These are phyloP conservation scores for Venturia effusa DNA, from an alignment of 2,329 filamentous ascomycete species.

Conservation along the genomic window DNA sequence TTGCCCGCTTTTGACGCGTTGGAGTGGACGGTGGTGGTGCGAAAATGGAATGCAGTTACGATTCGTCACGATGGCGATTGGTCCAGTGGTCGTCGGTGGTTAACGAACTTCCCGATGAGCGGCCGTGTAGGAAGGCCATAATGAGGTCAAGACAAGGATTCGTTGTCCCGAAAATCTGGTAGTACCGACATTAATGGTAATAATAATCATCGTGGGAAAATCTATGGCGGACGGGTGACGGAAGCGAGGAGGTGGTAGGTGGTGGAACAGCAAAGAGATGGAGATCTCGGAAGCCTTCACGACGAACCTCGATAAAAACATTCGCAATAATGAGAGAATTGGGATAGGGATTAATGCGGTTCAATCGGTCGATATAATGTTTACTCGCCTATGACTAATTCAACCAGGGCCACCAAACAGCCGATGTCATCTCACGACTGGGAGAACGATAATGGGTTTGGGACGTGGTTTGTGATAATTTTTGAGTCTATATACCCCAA, in stretches of 20 bases:
- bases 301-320: not conserved
- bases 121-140: not conserved
- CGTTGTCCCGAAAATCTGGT: not conserved
- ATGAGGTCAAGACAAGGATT: not conserved
- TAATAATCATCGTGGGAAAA: not conserved
- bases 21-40: not conserved
- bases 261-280: not conserved
- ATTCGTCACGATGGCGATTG: not conserved
- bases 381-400: not conserved
- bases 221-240: not conserved
- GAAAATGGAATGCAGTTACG: too few relatives aligned
- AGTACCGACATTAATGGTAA: not conserved
- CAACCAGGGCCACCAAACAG: not conserved
- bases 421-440: not conserved
- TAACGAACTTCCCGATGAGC: not conserved
- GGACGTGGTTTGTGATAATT: not conserved
- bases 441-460: not conserved
- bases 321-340: not conserved
- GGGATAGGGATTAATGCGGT: not conserved
- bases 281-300: not conserved
- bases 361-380: not conserved
- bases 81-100: not conserved
- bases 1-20: not conserved
- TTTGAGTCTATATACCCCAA: conserved; percentile 1
- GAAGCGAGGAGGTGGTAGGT: not conserved